Evolutionary conservation across 2,329 filamentous ascomycete species (phyloP), one percentile per base, ranked within the genome.

Genomic region (Mycosphaerella arachidis): DNA sequence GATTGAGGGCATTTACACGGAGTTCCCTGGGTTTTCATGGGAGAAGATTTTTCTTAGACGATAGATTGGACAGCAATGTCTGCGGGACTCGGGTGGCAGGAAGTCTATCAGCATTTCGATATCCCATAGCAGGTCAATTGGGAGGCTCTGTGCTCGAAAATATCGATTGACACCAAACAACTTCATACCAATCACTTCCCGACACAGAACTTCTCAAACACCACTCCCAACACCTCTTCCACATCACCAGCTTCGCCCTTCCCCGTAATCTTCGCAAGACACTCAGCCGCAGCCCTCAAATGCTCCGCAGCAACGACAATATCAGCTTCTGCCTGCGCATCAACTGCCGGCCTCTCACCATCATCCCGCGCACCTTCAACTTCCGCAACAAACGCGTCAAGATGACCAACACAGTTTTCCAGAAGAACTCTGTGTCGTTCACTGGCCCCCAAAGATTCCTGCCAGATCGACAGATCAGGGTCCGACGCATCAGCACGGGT

Each of bases 161-260:
- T 18, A 30, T 1, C 9, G 9, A 8, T 8, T 30, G 2, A 48
- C 9, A 33, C 31, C 37, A 13, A 24, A 43, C 3, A n/a, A 43
- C 37, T 43, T 31, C 48, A 13, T 10, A 46, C 37, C 30, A 16
- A 30, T 55, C 59, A 77, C 63, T 77, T 77, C 9, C 75, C 75
- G 4, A 77, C 75, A 58, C 75, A 77, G 59, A 77, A 77, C 90
- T 96, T 97, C 75, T 97, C 93, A 77, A 99, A 99, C 4, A 99
- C 92, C 24, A 99, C 92, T 0, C 94, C 94, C 48, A 99, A 77
- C 7, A 99, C 91, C 72, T 97, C 94, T 73, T 99, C 93, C 16
- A 97, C 91, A 74, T 97, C 93, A 2, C 92, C 90, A 45, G 84
- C 84, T 68, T 92, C 90, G 0, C 92, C 92, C 57, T 85, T 85